phyloP scores from a whole-genome alignment of 108 stramenopile species.

The Parmales sp. region DNA sequence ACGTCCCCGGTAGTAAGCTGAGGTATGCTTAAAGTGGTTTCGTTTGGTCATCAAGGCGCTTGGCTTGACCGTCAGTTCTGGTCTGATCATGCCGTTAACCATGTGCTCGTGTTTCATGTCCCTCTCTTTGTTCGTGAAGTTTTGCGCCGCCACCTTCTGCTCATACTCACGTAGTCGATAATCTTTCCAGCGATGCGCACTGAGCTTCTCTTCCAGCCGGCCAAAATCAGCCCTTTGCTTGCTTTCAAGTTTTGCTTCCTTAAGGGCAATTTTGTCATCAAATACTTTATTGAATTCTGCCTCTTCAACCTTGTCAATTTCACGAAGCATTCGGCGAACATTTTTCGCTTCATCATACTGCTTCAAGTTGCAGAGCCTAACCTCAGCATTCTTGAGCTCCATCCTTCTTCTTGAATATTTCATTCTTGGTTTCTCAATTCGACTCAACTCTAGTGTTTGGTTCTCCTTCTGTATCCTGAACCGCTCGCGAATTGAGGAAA shows the following conservation, averaged over 20 bases:
- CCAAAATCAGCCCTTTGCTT: not conserved
- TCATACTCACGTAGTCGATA: not conserved
- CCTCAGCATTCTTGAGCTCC: constrained; percentile 8
- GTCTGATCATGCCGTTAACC: not conserved
- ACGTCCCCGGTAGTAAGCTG: not conserved
- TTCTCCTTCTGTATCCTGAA: constrained; percentile 7
- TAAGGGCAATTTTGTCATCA: not conserved
- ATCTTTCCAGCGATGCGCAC: not conserved
- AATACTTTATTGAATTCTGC: not conserved
- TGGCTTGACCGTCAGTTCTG: not conserved
- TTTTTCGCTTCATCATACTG: constrained; percentile 9
- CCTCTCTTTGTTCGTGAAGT: not conserved
- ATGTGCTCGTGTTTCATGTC: not conserved
- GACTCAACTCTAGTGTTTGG: not conserved
- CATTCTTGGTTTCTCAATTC: constrained; percentile 4
- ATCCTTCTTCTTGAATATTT: not conserved
- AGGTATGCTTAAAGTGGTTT: not conserved
- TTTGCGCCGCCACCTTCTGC: not conserved
- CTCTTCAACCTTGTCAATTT: not conserved
- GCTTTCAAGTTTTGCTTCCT: not conserved
- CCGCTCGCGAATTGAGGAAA: not conserved
- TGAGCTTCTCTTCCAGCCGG: not conserved
- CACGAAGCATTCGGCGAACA: not conserved
- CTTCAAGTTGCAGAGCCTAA: not conserved
- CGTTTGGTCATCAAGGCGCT: not conserved